phyloP scores from a whole-genome alignment of 805 yeast genomes.

The Metschnikowia gruessii region DNA sequence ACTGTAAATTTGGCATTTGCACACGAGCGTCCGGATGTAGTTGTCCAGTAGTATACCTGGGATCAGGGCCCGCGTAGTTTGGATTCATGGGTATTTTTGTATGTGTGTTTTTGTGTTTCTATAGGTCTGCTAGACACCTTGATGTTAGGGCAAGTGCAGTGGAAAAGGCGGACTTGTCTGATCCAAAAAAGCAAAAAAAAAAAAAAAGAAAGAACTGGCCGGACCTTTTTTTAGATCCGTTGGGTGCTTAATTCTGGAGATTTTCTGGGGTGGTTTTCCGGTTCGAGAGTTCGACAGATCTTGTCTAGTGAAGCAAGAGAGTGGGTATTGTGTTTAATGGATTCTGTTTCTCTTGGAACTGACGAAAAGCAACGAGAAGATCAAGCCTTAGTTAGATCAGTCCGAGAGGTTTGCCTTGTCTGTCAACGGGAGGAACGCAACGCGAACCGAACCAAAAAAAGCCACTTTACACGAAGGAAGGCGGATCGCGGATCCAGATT shows the following conservation, averaged over 20 bases:
- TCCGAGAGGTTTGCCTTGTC: no score
- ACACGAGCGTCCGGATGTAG: conserved; percentile 10
- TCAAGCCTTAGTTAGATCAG: no score
- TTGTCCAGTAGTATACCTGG: neutral
- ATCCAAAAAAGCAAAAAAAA: no score
- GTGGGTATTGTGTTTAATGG: no score
- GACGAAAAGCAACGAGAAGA: no score
- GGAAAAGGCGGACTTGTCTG: no score
- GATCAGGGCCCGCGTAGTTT: neutral
- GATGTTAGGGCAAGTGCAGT: neutral
- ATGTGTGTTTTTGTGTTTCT: no score
- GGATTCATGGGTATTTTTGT: neutral
- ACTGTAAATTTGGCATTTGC: conserved; percentile 5
- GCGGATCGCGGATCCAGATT: conserved; percentile 11
- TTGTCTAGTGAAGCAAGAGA: no score
- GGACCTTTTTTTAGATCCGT: no score
- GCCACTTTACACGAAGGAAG: conserved; percentile 1
- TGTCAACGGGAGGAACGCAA: conserved; percentile 2
- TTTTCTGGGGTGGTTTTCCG: neutral
- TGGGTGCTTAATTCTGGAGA: no score
- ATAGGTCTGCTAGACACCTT: neutral
- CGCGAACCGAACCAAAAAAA: conserved; percentile 5
- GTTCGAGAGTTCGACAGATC: neutral
- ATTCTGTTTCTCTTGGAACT: no score
- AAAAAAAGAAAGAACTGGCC: no score